phyloP scores from a whole-genome alignment of 352 stramenopile species.

The Pythium brachiatum region DNA sequence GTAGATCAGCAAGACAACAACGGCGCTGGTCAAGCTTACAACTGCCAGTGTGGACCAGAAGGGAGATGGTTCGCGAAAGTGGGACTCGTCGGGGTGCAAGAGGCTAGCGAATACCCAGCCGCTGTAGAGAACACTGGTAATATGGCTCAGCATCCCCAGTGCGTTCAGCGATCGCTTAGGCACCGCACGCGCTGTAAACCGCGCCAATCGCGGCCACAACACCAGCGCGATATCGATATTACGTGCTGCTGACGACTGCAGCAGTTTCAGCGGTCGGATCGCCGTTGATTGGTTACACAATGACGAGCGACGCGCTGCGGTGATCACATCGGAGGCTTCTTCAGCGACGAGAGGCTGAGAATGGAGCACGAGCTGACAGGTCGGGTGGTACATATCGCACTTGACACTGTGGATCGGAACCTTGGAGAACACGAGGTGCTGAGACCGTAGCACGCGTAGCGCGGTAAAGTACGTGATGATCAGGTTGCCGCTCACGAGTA shows the following conservation, averaged over 20 bases:
- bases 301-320: background rate
- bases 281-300: background rate
- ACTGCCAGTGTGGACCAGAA: no score
- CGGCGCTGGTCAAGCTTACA: background rate
- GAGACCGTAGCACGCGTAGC: conserved; percentile 2
- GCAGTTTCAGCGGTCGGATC: background rate
- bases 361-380: conserved; percentile 9
- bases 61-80: no score
- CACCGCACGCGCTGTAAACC: background rate
- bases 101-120: background rate
- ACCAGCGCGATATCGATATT: background rate
- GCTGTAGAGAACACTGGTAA: background rate
- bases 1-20: background rate
- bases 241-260: background rate
- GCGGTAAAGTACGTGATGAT: conserved; percentile 17
- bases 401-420: conserved; percentile 2
- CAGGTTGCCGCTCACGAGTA: conserved; percentile 15
- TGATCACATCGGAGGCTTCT: background rate
- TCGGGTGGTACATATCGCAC: conserved; percentile 17
- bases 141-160: background rate
- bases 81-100: no score
- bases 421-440: conserved; percentile 11
- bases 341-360: background rate
- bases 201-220: background rate
- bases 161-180: background rate